A percentile compares a stretch with the other conserved stretches of the same genome.
Conservation (phyloP, 768 basidiomycete species). For the Russula sp. region DNA sequence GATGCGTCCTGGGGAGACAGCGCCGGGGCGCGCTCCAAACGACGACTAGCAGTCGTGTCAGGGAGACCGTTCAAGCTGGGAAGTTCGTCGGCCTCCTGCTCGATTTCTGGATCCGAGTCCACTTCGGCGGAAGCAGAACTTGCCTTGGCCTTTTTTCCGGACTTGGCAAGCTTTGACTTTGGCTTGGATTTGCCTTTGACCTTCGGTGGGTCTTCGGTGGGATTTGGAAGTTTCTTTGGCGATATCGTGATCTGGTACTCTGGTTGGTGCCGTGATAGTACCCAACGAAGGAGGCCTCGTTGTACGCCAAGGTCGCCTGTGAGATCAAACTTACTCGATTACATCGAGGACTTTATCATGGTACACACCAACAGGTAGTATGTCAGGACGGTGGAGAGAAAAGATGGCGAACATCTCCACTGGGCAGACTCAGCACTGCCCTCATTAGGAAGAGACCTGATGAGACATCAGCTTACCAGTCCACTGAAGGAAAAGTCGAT, state of each 20-base stretch:
- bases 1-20: not conserved
- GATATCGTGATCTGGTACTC: slow-evolving; percentile 41
- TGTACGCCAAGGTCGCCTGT: slow-evolving; percentile 82
- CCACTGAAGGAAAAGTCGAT: slow-evolving; percentile 36
- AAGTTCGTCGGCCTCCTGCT: slow-evolving; percentile 14
- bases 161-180: slow-evolving; percentile 22
- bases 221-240: slow-evolving; percentile 39
- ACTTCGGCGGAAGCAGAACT: not conserved
- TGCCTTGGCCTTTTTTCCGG: not conserved
- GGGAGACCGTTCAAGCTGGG: not conserved
- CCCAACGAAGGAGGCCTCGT: slow-evolving; percentile 61
- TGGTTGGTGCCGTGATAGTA: slow-evolving; percentile 53
- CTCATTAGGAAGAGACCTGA: not conserved
- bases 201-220: slow-evolving; percentile 7
- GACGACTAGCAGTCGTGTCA: not conserved
- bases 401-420: slow-evolving; percentile 96
- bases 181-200: not conserved
- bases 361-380: slow-evolving; percentile 51
- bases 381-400: slow-evolving; percentile 74
- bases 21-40: not conserved
- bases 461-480: slow-evolving; percentile 40
- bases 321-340: not conserved
- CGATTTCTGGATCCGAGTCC: slow-evolving; percentile 3
- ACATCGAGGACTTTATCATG: slow-evolving; percentile 6
- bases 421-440: slow-evolving; percentile 24